Base-by-base conservation (phyloP, 805 yeast genomes). In the Diddensiella transvaalensis region DNA sequence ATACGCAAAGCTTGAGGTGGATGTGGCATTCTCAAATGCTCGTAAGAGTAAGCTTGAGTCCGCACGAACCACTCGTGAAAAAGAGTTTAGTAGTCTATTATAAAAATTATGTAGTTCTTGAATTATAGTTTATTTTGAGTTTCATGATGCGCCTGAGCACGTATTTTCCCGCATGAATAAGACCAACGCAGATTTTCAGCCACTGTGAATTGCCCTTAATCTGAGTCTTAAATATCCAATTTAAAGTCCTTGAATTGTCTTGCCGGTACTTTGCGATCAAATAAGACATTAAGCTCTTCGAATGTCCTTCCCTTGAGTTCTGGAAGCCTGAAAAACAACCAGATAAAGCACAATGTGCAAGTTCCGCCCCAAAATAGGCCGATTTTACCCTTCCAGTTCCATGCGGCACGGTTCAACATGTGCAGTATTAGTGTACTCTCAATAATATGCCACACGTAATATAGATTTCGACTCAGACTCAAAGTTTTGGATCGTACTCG, bases 281-380 rank as follows among this genome's bases (percentile, higher is more conserved):
- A 81, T 64, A 80, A 63, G 44, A 67, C 65, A 62, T 80, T 84
- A 58, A 81, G 67, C 58, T 81, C 85, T 41, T 78, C 81, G 58
- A 68, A 78, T 0, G 83, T 76, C 61, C 80, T 71, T 39, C 73
- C 75, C 54, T 71, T 71, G 29, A 82, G 75, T 60, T 81, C 86
- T n/a, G 87, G 85, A 44, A 79, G 65, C 36, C 75, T 73, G 60
- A 77, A 72, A 61, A 65, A 73, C 23, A 69, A 65, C 78, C 79
- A 77, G 37, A 65, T 51, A 2, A 72, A n/a, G 10, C 65, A 54
- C 3, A 62, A 2, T 2, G 64, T 24, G 18, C 63, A 59, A 4
- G 56, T 53, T 0, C 71, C 78, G 40, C 69, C 71, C 71, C 75
- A 68, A 45, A 76, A 66, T 56, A 72, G 73, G 2, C 72, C 78